Base-by-base conservation (phyloP, 495 filamentous ascomycete species). In the Lasiosphaeris hirsuta region DNA sequence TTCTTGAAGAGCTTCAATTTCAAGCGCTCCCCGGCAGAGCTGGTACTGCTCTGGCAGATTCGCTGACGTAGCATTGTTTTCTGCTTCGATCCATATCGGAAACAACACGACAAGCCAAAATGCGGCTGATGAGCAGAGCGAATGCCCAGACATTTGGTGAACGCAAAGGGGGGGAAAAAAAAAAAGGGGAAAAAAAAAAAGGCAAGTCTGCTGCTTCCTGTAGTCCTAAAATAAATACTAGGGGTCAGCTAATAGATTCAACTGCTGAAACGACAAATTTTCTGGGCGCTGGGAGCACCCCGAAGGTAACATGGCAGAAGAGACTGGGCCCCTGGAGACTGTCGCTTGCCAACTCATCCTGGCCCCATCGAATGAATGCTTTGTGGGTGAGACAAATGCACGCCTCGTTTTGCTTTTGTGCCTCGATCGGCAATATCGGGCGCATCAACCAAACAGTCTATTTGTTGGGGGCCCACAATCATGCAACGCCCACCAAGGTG, bases 341-440 rank as follows among this genome's bases (percentile, higher is more conserved):
- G 17, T 6, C 45, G 7, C 14, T 6, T 49, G 45, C 45, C 45
- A 49, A 19, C 45, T 49, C 45, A 49, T 49, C 30, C 45, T 49
- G 18, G 7, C n/a, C 10, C 45, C n/a, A 35, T 9, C 19, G 17
- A 49, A 33, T 49, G 45, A 30, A 10, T 34, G 18, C 10, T 49
- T 14, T 30, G n/a, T 19, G 18, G 23, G 45, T 33, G 44, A 47
- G 44, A 47, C 44, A 49, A 35, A 49, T 49, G 45, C 45, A 49
- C 14, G 18, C n/a, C 17, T 49, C 45, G 45, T 8, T 49, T 49
- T 49, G n/a, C 19, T 17, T 49, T 19, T 23, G 18, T 34, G 45
- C 7, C 15, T 34, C 1, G 4, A 49, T 17, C 17, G 45, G 45
- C 45, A 30, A 18, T 34, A 10, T 49, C 18, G 18, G 17, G 23